Conservation (phyloP, 2,329 filamentous ascomycete species). For the Microcyclospora pomicola region DNA sequence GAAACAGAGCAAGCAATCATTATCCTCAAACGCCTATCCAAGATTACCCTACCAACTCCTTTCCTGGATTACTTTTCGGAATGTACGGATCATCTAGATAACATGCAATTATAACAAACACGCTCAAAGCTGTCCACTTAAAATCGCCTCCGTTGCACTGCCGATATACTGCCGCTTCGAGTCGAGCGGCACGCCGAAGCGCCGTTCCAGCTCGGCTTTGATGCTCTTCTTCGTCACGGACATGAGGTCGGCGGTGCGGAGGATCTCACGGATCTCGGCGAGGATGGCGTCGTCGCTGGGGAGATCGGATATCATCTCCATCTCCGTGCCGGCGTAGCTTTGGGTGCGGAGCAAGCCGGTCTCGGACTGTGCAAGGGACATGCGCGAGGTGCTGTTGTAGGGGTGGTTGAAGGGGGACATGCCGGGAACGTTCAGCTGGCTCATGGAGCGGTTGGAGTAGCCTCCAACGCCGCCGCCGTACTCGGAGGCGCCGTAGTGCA, state of each 20-base stretch:
- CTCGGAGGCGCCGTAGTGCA: constrained; percentile 42
- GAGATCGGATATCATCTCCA: constrained; percentile 51
- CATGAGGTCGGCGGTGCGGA: constrained; percentile 89
- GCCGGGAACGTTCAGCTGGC: constrained; percentile 42
- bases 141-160: constrained; percentile 29
- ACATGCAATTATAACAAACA: no score
- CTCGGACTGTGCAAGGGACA: constrained; percentile 67
- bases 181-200: constrained; percentile 78
- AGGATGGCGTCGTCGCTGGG: constrained; percentile 82
- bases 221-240: constrained; percentile 97
- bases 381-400: constrained; percentile 44
- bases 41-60: no score
- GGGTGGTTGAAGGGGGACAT: constrained; percentile 10
- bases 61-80: no score
- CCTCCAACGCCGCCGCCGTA: constrained; percentile 52
- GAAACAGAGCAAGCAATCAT: no score
- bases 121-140: constrained; percentile 26
- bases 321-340: constrained; percentile 34
- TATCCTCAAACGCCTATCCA: no score
- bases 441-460: constrained; percentile 38
- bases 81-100: no score
- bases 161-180: constrained; percentile 78
- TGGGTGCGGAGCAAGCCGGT: constrained; percentile 19
- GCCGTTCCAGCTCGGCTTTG: constrained; percentile 79
- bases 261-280: constrained; percentile 86